Conservation (phyloP, 2,329 filamentous ascomycete species). For the Hypoxylon sp. region DNA sequence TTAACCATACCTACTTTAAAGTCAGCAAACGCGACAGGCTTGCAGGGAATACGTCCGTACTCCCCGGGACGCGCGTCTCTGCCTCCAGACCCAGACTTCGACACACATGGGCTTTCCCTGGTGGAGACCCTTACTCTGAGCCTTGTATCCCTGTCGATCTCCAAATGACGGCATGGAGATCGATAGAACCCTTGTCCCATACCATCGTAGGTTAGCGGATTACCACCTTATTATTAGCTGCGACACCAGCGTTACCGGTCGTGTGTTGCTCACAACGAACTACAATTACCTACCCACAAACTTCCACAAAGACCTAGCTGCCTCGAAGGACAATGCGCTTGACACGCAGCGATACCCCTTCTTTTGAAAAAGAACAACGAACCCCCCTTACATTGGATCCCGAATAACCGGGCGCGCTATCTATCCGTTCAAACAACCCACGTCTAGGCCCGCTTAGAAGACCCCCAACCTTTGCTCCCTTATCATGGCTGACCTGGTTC, state of each 20-base stretch:
- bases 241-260: constrained; percentile 8
- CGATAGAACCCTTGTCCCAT: constrained; percentile 28
- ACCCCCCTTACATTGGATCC: constrained; percentile 11
- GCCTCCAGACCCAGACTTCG: constrained; percentile 28
- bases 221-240: constrained; percentile 30
- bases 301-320: constrained; percentile 10
- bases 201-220: constrained; percentile 19
- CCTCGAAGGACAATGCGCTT: constrained; percentile 9
- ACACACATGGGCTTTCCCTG: constrained; percentile 36
- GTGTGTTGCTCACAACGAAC: constrained; percentile 3
- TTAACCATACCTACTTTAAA: background rate
- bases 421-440: constrained; percentile 17
- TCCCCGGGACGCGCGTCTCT: constrained; percentile 45
- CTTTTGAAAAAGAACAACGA: background rate
- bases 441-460: constrained; percentile 11
- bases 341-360: constrained; percentile 18
- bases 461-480: constrained; percentile 20
- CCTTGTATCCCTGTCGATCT: constrained; percentile 38
- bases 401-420: constrained; percentile 27
- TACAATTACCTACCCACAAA: background rate
- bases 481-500: constrained; percentile 35
- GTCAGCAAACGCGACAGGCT: constrained; percentile 15
- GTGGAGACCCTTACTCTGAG: constrained; percentile 32
- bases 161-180: constrained; percentile 41
- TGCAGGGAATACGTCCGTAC: constrained; percentile 33